These are phyloP conservation scores for Ophiostoma pallidulum DNA, from an alignment of 2,329 filamentous ascomycete genomes.

Conservation along the genomic window DNA sequence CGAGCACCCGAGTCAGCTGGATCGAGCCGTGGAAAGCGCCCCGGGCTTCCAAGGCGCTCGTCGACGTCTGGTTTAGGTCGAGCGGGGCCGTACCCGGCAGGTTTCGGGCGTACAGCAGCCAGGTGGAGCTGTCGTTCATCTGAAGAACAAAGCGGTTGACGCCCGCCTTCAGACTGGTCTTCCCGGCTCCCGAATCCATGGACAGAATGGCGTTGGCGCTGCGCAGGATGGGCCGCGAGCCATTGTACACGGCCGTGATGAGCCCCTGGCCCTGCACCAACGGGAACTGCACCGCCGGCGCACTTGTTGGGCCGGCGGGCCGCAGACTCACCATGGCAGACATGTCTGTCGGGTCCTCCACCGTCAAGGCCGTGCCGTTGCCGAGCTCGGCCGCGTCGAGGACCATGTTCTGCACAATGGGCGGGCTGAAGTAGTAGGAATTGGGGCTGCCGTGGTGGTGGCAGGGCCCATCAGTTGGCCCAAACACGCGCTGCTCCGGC, in stretches of 20 bases:
- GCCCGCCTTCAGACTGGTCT: constrained; percentile 35
- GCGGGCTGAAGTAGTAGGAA: constrained; percentile 68
- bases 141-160: constrained; percentile 67
- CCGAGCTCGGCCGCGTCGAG: constrained; percentile 70
- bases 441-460: constrained; percentile 2
- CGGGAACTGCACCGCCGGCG: constrained; percentile 63
- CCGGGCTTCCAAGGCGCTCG: constrained; percentile 51
- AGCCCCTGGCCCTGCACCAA: constrained; percentile 86
- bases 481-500: constrained; percentile 56
- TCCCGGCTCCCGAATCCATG: background rate
- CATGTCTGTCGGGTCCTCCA: constrained; percentile 45
- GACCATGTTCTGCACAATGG: constrained; percentile 72
- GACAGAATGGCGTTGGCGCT: constrained; percentile 37
- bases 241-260: constrained; percentile 66
- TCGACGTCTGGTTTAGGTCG: constrained; percentile 58
- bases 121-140: constrained; percentile 62
- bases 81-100: constrained; percentile 47
- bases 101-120: constrained; percentile 70
- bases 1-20: constrained; percentile 72
- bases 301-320: constrained; percentile 31
- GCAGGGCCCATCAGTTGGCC: constrained; percentile 34
- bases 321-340: constrained; percentile 60
- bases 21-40: constrained; percentile 65
- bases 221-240: constrained; percentile 62
- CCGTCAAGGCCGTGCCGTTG: constrained; percentile 45